Evolutionary conservation across 2,329 filamentous ascomycete genomes (phyloP).

Genomic region (Monilinia fructigena): DNA sequence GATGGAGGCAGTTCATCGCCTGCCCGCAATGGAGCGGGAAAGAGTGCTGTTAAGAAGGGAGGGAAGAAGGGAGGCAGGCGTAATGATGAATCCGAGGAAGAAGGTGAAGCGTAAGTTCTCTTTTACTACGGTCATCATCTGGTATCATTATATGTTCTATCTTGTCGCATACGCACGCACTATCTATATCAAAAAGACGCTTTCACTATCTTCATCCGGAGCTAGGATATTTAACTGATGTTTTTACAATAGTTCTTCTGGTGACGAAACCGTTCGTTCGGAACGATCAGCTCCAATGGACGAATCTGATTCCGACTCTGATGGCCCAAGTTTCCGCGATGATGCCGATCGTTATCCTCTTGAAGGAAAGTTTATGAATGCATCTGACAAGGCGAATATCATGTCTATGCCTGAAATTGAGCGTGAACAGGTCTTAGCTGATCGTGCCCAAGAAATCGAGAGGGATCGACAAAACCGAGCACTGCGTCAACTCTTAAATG

Average conservation of each 20-base stretch:
- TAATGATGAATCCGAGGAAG: constrained; percentile 68
- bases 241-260: constrained; percentile 60
- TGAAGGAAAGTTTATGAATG: constrained; percentile 78
- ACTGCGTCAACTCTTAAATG: constrained; percentile 72
- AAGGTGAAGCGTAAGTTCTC: constrained; percentile 74
- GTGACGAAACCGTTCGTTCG: constrained; percentile 68
- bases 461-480: constrained; percentile 78
- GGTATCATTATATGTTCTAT: constrained; percentile 2
- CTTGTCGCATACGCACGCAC: background rate
- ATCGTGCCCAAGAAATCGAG: constrained; percentile 80
- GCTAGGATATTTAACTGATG: background rate
- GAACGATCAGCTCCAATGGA: constrained; percentile 85
- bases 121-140: constrained; percentile 11
- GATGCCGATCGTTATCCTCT: constrained; percentile 74
- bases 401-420: constrained; percentile 86
- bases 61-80: constrained; percentile 48
- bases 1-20: constrained; percentile 56
- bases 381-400: constrained; percentile 73
- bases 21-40: constrained; percentile 43
- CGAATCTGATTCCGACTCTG: constrained; percentile 78
- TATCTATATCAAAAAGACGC: background rate
- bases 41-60: constrained; percentile 48
- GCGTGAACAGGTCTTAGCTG: constrained; percentile 84
- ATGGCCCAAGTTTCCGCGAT: constrained; percentile 51
- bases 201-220: background rate